phyloP scores from a whole-genome alignment of 805 yeast species.

The Saccharomycopsis sp. region DNA sequence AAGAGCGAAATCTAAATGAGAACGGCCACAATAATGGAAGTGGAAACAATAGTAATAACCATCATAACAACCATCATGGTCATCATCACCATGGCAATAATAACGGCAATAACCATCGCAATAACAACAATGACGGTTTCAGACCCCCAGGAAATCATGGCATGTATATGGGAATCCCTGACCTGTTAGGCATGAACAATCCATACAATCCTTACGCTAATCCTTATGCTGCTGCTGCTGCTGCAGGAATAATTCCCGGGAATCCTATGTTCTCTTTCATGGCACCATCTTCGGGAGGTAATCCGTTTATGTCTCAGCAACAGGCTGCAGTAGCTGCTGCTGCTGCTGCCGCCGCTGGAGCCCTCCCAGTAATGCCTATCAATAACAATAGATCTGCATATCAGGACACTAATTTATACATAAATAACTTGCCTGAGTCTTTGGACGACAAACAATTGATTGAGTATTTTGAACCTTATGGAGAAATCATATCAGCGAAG shows the following conservation, averaged over 20 bases:
- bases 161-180: neutral
- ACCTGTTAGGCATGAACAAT: neutral
- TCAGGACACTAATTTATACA: conserved; percentile 70
- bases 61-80: neutral
- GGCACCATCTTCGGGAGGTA: neutral
- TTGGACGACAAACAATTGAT: conserved; percentile 50
- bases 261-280: conserved; percentile 1
- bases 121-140: neutral
- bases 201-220: neutral
- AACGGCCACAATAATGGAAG: conserved; percentile 20
- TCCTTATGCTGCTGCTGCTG: conserved; percentile 1
- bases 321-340: no score
- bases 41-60: conserved; percentile 3
- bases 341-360: neutral
- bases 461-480: conserved; percentile 39
- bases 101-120: conserved; percentile 14
- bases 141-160: neutral
- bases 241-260: conserved; percentile 12
- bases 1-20: conserved; percentile 26
- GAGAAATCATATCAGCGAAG: conserved; percentile 48
- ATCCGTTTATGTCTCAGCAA: neutral
- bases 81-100: neutral
- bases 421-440: conserved; percentile 51
- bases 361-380: neutral
- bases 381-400: conserved; percentile 27